A percentile compares a stretch with the other conserved stretches of the same genome.
phyloP scores from a whole-genome alignment of 352 stramenopile species.

The Globisporangium sylvaticum region DNA sequence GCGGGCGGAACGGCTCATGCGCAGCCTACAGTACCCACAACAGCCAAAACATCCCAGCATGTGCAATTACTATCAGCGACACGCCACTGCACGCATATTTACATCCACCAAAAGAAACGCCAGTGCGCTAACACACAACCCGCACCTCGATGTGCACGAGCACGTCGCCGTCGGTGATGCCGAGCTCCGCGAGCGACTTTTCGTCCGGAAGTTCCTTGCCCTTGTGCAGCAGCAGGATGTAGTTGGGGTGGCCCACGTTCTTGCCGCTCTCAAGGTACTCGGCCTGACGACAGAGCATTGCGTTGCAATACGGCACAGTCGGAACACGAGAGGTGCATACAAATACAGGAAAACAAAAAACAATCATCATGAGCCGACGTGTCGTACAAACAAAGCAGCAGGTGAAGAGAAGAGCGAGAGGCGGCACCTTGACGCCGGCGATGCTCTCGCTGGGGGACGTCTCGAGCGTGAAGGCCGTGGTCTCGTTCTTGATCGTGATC shows the following conservation, averaged over 20 bases:
- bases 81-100: background rate
- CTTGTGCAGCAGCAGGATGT: conserved; percentile 83
- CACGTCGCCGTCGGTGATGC: conserved; percentile 71
- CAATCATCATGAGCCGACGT: background rate
- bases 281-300: conserved; percentile 22
- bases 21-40: conserved; percentile 25
- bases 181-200: conserved; percentile 78
- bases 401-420: background rate
- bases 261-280: conserved; percentile 76
- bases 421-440: conserved; percentile 64
- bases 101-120: too few relatives aligned
- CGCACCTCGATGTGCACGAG: conserved; percentile 80
- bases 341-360: background rate
- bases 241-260: conserved; percentile 61
- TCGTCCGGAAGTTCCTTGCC: conserved; percentile 83
- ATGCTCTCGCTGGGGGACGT: conserved; percentile 69
- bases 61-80: background rate
- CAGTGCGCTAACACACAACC: background rate
- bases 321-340: background rate
- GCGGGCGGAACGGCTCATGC: conserved; percentile 82
- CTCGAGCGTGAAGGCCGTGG: conserved; percentile 59
- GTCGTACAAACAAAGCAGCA: background rate
- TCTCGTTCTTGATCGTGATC: conserved; percentile 81
- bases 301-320: background rate
- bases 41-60: background rate